Base-by-base conservation (phyloP, 2,329 filamentous ascomycete species). In the Dactylellina drechsleri region DNA sequence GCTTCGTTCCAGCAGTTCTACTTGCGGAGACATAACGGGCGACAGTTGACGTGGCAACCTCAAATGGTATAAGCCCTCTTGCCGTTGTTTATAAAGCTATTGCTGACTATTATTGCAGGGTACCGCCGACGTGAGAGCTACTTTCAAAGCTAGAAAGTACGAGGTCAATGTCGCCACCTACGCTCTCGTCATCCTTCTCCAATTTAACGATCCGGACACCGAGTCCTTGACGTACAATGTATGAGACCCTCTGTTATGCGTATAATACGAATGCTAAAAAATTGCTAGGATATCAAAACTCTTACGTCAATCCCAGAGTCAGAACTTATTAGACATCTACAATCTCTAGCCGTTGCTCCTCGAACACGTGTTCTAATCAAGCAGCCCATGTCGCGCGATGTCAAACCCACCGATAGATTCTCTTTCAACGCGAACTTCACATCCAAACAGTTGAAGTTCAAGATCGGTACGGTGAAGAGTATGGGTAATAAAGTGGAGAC, bases 91-190 rank as follows among this genome's bases (percentile, higher is more conserved):
- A 6, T 15, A 10, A 47, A n/a, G 12, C 5, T 54, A 28, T 2
- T 50, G 26, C 31, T 68, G 49, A 61, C 54, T 57, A 62, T n/a
- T 5, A 31, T 59, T 66, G 26, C 50, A 78, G 78, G 78, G 78
- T 71, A 93, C 89, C 54, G 94, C 93, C 1, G 95, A 98, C 80
- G 86, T 99, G 78, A 90, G 90, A 70, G 95, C 92, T 76, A 84
- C 88, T 45, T 90, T 99, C 82, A 88, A 86, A 68, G 89, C 91
- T 77, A 86, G 91, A 40, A 89, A 90, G 41, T 94, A 98, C 80
- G 95, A 99, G 79, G 85, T 99, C 66, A 97, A 93, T 76, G 93
- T 96, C 18, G 91, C 93, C 0, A 98, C 95, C 0, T 95, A 95
- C 81, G 92, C 90, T 79, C 97, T 98, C 92, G 84, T 97, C 18